These are phyloP conservation scores for Diatrype stigma DNA, from an alignment of 2,329 filamentous ascomycete species.

Conservation along the genomic window DNA sequence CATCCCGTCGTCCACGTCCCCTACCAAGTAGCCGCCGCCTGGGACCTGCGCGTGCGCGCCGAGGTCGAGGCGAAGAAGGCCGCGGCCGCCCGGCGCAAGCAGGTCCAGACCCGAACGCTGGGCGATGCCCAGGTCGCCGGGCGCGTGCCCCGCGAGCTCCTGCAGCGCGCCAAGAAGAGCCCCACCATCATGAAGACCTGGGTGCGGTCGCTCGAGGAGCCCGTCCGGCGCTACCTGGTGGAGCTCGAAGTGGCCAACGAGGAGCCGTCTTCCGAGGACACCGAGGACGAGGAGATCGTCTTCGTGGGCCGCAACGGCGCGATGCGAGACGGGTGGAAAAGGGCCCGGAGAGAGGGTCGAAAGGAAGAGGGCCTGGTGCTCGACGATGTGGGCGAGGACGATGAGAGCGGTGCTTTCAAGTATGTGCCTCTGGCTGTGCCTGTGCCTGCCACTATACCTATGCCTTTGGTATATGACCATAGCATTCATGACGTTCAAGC, in stretches of 20 bases:
- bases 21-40: constrained; percentile 70
- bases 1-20: constrained; percentile 75
- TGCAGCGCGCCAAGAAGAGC: constrained; percentile 73
- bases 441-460: constrained; percentile 11
- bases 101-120: constrained; percentile 38
- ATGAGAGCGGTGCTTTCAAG: constrained; percentile 77
- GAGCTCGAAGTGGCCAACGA: constrained; percentile 44
- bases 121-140: constrained; percentile 42
- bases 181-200: constrained; percentile 69
- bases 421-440: constrained; percentile 39
- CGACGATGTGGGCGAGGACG: constrained; percentile 66
- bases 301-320: constrained; percentile 72
- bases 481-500: constrained; percentile 6
- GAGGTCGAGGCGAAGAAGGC: constrained; percentile 43
- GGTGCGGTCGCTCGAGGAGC: constrained; percentile 79
- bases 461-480: neutral
- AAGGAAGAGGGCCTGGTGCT: constrained; percentile 67
- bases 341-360: constrained; percentile 41
- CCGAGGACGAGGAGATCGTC: constrained; percentile 81
- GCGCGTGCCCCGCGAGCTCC: constrained; percentile 73
- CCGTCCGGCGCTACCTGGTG: constrained; percentile 72
- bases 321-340: constrained; percentile 51
- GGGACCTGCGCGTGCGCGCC: constrained; percentile 40
- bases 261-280: constrained; percentile 32
- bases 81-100: constrained; percentile 35